These are phyloP conservation scores for Xerophyta viscosa DNA, from an alignment of 106 monocot genomes.

Conservation along the genomic window DNA sequence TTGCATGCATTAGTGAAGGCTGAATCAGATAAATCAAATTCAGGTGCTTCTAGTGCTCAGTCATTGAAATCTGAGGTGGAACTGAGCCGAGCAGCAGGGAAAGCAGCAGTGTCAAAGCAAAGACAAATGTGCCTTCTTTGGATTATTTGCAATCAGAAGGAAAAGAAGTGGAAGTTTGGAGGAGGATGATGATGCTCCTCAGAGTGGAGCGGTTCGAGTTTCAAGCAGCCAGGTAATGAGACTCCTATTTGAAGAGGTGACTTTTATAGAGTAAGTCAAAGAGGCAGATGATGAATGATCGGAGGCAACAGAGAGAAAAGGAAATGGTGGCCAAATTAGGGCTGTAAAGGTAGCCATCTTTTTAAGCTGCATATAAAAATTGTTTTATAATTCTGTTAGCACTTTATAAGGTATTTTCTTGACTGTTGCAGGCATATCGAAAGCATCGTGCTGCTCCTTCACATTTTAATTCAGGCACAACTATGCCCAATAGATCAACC, in stretches of 20 bases:
- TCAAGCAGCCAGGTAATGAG: conserved; percentile 86
- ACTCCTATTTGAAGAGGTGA: conserved; percentile 77
- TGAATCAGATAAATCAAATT: conserved; percentile 24
- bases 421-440: conserved; percentile 35
- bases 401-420: no score
- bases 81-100: conserved; percentile 14
- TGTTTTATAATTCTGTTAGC: no score
- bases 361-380: background rate
- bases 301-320: conserved; percentile 74
- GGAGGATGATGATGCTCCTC: conserved; percentile 62
- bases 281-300: conserved; percentile 86
- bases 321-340: conserved; percentile 70
- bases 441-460: conserved; percentile 25
- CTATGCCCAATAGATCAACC: conserved; percentile 27
- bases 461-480: conserved; percentile 13
- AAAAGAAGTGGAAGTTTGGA: conserved; percentile 28
- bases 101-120: conserved; percentile 20
- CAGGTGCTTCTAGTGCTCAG: conserved; percentile 11
- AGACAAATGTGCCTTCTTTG: conserved; percentile 16
- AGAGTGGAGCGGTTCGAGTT: conserved; percentile 63
- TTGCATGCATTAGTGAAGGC: conserved; percentile 11
- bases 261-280: conserved; percentile 92
- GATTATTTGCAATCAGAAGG: conserved; percentile 11
- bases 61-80: conserved; percentile 15
- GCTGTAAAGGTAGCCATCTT: conserved; percentile 38